Percentiles rank a stretch among this genome's conserved stretches.
phyloP scores from a whole-genome alignment of 2,329 filamentous ascomycete genomes.

The Ophiostoma quercus region DNA sequence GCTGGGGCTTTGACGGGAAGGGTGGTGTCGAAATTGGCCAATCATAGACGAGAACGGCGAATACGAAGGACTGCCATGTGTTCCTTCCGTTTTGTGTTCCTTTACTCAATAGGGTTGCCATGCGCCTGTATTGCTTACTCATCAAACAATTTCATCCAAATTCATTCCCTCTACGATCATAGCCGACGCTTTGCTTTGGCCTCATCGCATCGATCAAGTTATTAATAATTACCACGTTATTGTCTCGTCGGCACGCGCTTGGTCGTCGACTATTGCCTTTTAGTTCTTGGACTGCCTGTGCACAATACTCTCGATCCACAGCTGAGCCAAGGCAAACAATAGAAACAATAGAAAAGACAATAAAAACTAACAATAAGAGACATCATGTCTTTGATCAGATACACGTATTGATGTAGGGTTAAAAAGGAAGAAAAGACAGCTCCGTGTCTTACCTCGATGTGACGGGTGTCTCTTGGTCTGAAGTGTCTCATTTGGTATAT shows the following conservation, averaged over 20 bases:
- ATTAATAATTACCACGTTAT: conserved; percentile 7
- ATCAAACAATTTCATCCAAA: too few relatives aligned
- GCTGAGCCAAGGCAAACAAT: not conserved
- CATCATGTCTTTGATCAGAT: conserved; percentile 2
- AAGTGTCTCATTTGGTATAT: not conserved
- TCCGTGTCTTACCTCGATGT: not conserved
- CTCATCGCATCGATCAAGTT: not conserved
- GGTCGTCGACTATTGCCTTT: not conserved
- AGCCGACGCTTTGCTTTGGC: not conserved
- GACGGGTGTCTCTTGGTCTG: not conserved
- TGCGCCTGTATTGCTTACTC: too few relatives aligned
- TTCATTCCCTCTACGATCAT: not conserved
- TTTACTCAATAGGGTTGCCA: too few relatives aligned
- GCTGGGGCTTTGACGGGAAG: not conserved
- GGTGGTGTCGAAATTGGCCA: not conserved
- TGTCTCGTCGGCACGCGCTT: not conserved
- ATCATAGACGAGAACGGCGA: not conserved
- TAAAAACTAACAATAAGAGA: not conserved
- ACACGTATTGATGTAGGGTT: not conserved
- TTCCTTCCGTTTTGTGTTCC: not conserved
- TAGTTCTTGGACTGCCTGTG: conserved; percentile 1
- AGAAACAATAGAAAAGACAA: not conserved
- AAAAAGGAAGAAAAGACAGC: not conserved
- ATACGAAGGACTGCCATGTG: not conserved
- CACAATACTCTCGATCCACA: not conserved